Base-by-base conservation (phyloP, 345 rosid species). In the Bruguiera gymnorhiza region DNA sequence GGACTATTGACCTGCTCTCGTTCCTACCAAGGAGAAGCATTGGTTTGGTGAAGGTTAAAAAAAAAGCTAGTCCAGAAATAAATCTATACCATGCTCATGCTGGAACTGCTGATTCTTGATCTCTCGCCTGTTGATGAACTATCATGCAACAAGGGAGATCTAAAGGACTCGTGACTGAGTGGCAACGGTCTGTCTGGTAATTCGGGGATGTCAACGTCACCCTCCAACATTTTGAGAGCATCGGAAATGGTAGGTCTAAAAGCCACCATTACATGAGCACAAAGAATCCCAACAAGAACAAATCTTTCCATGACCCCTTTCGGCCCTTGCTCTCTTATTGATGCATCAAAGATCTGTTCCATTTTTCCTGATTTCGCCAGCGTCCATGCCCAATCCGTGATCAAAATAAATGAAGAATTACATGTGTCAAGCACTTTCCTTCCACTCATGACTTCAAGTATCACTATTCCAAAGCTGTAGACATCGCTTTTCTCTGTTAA, bases 101-200 rank as follows among this genome's bases (percentile, higher is more conserved):
- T 65, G 32, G 78, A 69, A 24, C 64, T 31, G 60, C 75, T 70
- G 13, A 61, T 30, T 61, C 37, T 65, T 54, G 78, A 80, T 60
- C 51, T 58, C 53, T 43, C 64, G 29, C 73, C 67, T 6, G 60
- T 34, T 2, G 78, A 68, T 21, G 70, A 36, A 37, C 53, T 20
- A 13, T 10, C 60, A 31, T 43, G 31, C 66, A 50, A 67, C 46
- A 70, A 70, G 51, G 83, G 71, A 27, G 64, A 27, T 71, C 71
- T 70, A 50, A 74, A 83, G 0, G 89, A 79, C 65, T 85, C 87
- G 15, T 84, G 89, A 52, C 83, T 19, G 0, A 86, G 82, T 1
- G 92, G 92, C 82, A 81, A 66, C 37, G 92, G 89, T 78, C 92
- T 71, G 8, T 86, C 89, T 13, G 88, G 92, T 67, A 87, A 76